Evolutionary conservation across 805 yeast genomes (phyloP), one percentile per base, ranked within the genome.

Genomic region (Tetrapisispora pingtungensis): DNA sequence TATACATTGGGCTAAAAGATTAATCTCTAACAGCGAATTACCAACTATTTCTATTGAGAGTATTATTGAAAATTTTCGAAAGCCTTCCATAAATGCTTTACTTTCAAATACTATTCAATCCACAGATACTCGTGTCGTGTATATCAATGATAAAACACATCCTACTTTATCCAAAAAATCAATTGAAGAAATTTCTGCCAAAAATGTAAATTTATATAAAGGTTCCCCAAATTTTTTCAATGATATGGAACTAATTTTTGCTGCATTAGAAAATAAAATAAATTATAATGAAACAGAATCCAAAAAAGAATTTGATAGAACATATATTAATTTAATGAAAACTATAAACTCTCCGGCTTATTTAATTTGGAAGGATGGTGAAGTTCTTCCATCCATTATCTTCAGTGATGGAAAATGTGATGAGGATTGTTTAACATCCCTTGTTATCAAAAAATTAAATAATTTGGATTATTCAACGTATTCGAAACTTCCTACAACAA

Each of bases 281-380:
- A 73, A 75, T 51, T 65, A 72, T 40, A 69, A 70, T 41, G 68
- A 69, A 45, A 54, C 62, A 27, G 50, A 56, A 5, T 53, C 58
- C 18, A 57, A 55, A 10, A 50, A 53, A 26, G 47, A 50, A 4
- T 52, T 75, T 35, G 53, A 67, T 3, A 63, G 66, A 15, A 72
- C 70, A n/a, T 58, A 73, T 66, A 70, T 68, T 46, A 60, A 68
- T 19, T 66, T 82, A 18, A 73, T 75, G 24, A 68, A 80, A 2
- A 57, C 77, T 28, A 69, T 86, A 0, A 68, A 80, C 6, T 67
- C 67, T 34, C 93, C 94, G 2, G 77, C 84, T 10, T 52, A 82
- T 18, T 60, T 80, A 24, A 65, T 80, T 19, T 73, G 80, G 58
- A 80, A 76, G 50, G 82, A 81, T 44, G 73, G 74, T 43, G 66